Evolutionary conservation across 1,284 basidiomycete species (phyloP).

Genomic region (Flammula alnicola): DNA sequence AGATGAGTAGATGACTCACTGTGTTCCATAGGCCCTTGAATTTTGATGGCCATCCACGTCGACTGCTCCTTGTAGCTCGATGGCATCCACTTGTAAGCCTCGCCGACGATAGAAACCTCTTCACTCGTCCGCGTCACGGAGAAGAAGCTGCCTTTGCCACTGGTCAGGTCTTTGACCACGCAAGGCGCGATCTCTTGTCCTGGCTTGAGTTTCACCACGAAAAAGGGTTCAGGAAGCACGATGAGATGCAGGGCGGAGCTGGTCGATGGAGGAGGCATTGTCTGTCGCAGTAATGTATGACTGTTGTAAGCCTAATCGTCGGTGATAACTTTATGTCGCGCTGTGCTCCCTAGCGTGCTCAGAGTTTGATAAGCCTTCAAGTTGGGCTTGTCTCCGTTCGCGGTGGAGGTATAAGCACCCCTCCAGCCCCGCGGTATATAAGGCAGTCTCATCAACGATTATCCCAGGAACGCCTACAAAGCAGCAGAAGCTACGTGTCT

Average conservation of each 20-base stretch:
- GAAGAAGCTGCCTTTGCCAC: constrained; percentile 44
- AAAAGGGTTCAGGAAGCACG: constrained; percentile 59
- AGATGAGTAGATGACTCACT: constrained; percentile 40
- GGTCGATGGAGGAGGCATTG: constrained; percentile 54
- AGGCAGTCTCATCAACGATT: no score
- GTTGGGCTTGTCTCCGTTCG: no score
- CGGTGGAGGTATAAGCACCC: no score
- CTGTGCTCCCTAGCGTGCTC: not conserved
- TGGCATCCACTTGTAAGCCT: constrained; percentile 41
- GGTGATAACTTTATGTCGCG: not conserved
- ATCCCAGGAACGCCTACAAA: no score
- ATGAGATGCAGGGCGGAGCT: constrained; percentile 54
- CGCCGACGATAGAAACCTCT: constrained; percentile 64
- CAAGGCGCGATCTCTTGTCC: constrained; percentile 35
- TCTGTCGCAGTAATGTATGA: not conserved
- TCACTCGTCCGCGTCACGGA: constrained; percentile 63
- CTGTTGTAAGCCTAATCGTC: not conserved
- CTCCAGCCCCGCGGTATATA: no score
- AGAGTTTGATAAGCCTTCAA: no score
- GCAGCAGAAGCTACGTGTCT: no score
- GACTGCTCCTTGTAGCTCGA: constrained; percentile 40
- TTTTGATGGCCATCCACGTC: constrained; percentile 63
- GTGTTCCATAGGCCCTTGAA: constrained; percentile 70
- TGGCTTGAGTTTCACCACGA: constrained; percentile 55
- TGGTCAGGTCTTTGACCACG: constrained; percentile 33